Evolutionary conservation across 2,329 filamentous ascomycete species (phyloP).

Genomic region (Ilyonectria mors-panacis): DNA sequence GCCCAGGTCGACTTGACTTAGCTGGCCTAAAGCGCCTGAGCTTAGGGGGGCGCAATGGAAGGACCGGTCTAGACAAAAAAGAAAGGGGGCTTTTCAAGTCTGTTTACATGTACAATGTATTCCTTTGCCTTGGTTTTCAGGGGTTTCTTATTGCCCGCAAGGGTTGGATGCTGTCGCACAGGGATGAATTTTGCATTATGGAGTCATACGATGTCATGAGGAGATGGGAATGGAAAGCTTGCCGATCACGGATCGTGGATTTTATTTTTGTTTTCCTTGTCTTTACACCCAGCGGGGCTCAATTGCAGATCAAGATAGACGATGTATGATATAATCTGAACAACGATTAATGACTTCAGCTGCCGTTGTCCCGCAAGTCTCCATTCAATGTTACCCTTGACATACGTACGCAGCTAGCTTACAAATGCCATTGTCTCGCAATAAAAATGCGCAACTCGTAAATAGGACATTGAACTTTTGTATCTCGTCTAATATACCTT

Average conservation of each 20-base stretch:
- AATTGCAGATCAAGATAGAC: conserved; percentile 33
- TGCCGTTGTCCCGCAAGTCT: not conserved
- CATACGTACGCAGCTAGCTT: not conserved
- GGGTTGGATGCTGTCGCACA: conserved; percentile 13
- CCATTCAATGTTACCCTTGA: not conserved
- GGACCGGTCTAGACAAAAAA: conserved; percentile 27
- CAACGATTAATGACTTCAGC: conserved; percentile 20
- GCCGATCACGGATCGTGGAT: conserved; percentile 13
- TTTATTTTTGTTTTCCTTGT: conserved; percentile 11
- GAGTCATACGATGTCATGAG: conserved; percentile 38
- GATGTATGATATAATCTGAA: conserved; percentile 42
- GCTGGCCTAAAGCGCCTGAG: conserved; percentile 36
- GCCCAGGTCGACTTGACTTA: conserved; percentile 23
- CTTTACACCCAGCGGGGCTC: conserved; percentile 12
- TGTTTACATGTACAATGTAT: conserved; percentile 22
- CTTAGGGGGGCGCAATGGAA: conserved; percentile 14
- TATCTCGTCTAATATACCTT: not conserved
- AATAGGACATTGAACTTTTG: not conserved
- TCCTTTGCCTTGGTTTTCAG: conserved; percentile 3
- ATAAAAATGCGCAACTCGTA: not conserved
- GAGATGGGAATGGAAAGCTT: conserved; percentile 26
- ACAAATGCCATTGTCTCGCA: not conserved
- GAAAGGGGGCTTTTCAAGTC: conserved; percentile 1
- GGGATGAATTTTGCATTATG: conserved; percentile 16
- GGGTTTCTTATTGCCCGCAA: not conserved